Evolutionary conservation across 805 yeast genomes (phyloP), one percentile per base, ranked within the genome.

Genomic region (Teunomyces atbi): DNA sequence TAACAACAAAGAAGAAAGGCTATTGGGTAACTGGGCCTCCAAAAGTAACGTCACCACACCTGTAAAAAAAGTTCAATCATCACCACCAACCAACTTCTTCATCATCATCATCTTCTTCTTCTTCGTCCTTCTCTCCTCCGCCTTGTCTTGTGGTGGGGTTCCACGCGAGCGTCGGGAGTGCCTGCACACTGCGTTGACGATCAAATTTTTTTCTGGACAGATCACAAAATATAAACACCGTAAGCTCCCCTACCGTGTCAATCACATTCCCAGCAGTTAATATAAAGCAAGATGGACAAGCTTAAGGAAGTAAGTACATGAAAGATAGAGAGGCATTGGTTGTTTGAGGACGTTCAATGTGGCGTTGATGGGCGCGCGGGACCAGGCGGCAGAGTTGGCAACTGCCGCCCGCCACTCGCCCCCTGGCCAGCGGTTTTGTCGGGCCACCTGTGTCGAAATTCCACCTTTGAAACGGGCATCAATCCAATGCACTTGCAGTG

Each of bases 261-360:
- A 34, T 30, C 21, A 26, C 44, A 42, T 35, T 26, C 41, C 42
- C 32, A 19, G 21, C 38, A 27, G 34, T 35, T 23, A 20, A 29
- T 28, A 42, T 38, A 39, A 44, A 45, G 11, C 46, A 69, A 53
- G 51, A 79, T 79, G 83, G 84, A 79, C 60, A 79, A 77, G 68
- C 77, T 79, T 58, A 79, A 78, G 73, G 84, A 79, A 60, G 80
- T 76, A 73, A 57, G 80, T 73, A 61, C 46, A 39, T 12, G 42
- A 26, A 6, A 16, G 21, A 11, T 35, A 19, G 39, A 19, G n/a
- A 23, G 7, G 26, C 26, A 23, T 23, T 23, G 26, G 11, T 23
- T 23, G 11, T 23, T 23, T 11, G 8, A 4, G 26, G 26, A 23
- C 26, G 11, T 7, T 23, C 26, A 23, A 23, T 23, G 26, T 11